Evolutionary conservation across 108 stramenopile genomes (phyloP), one percentile per base, ranked within the genome.

Genomic region (Stephanodiscus minutulus): DNA sequence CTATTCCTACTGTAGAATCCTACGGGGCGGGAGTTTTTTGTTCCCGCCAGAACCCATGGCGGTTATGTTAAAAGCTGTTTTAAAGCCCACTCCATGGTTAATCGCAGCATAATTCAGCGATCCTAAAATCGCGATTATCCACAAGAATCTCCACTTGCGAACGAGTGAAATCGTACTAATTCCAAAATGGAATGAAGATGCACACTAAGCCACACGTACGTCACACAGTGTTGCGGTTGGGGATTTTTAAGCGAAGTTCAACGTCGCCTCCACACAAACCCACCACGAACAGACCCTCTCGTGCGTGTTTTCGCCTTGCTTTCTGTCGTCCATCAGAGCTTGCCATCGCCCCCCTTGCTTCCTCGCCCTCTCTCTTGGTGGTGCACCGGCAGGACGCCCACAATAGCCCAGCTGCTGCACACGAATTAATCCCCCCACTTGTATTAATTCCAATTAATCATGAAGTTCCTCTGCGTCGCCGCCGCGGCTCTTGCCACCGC

Each of bases 381-480:
- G 31, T 33, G 5, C 31, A 33, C 31, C 2, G 29, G 57, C 57
- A 31, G 57, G 0, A n/a, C 25, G 57, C n/a, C 18, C 36, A 27
- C 55, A 17, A 27, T 28, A 28, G 35, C 35, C 35, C 59, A 58
- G 15, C 59, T 20, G 36, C 59, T 18, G 21, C 36, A 41, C 17
- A n/a, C 37, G 54, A 8, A 17, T 15, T 36, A 37, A 22, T 39
- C 37, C 59, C 18, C 37, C 33, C 5, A 4, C 17, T 5, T 3
- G 0, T 5, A 39, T 43, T 7, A 41, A n/a, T 35, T 0, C 8
- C 59, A 60, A 27, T 13, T 21, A 17, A 84, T 64, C 72, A 90
- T 90, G 89, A 90, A 82, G 79, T 86, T 85, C 83, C 68, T 88
- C 67, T 87, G 77, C 79, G 60, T 88, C 57, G 84, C 87, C 29